phyloP scores from a whole-genome alignment of 352 stramenopile genomes.

The Pythium rishiriense region DNA sequence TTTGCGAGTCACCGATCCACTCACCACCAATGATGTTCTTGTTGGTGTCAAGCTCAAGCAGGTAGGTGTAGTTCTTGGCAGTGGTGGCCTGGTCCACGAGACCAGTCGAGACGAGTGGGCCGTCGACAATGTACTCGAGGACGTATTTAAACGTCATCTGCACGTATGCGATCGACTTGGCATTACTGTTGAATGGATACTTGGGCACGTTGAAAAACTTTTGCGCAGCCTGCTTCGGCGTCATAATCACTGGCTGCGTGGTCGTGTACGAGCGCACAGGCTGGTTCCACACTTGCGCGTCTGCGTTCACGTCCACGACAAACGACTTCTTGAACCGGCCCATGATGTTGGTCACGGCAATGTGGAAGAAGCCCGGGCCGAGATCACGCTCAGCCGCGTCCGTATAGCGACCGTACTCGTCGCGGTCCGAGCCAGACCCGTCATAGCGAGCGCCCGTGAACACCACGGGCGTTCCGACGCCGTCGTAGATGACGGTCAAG shows the following conservation, averaged over 20 bases:
- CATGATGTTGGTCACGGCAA: conserved; percentile 42
- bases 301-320: conserved; percentile 39
- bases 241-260: conserved; percentile 34
- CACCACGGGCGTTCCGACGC: conserved; percentile 30
- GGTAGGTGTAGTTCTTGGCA: conserved; percentile 48
- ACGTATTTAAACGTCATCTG: conserved; percentile 48
- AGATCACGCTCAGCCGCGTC: conserved; percentile 43
- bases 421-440: conserved; percentile 20
- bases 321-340: conserved; percentile 38
- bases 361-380: conserved; percentile 40
- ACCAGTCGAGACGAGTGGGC: conserved; percentile 33
- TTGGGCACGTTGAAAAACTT: conserved; percentile 4
- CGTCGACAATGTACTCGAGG: conserved; percentile 40
- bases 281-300: conserved; percentile 59
- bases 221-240: conserved; percentile 29
- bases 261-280: conserved; percentile 49
- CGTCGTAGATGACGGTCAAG: conserved; percentile 27
- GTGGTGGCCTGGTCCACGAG: conserved; percentile 34
- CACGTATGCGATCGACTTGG: conserved; percentile 40
- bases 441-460: conserved; percentile 48
- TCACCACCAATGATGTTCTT: conserved; percentile 72
- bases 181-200: conserved; percentile 44
- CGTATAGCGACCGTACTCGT: conserved; percentile 49
- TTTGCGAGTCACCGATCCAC: conserved; percentile 55
- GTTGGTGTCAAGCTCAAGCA: conserved; percentile 64